Percentiles rank a stretch among this genome's conserved stretches.
These are phyloP conservation scores for Magnaporthiopsis rhizophila DNA, from an alignment of 2,329 filamentous ascomycete genomes.

Conservation along the genomic window DNA sequence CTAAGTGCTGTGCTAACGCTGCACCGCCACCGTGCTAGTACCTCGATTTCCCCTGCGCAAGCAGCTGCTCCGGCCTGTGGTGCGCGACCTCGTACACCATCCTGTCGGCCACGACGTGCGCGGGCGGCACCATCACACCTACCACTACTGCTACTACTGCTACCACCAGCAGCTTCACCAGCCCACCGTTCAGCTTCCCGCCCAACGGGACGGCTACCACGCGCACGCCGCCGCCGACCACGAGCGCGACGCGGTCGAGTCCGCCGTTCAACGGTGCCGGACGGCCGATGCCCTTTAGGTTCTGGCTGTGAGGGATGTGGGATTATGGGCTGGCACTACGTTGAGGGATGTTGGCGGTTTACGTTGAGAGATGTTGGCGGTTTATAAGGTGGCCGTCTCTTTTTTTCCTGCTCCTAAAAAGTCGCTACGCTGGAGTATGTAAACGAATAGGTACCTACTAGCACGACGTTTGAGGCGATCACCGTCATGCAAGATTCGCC, in stretches of 20 bases:
- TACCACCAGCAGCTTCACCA: background rate
- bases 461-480: too few species aligned
- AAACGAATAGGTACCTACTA: background rate
- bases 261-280: background rate
- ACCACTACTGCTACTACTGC: background rate
- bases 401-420: too few species aligned
- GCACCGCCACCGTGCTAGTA: conserved; percentile 9
- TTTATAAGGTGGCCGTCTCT: too few species aligned
- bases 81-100: conserved; percentile 18
- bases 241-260: background rate
- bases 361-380: too few species aligned
- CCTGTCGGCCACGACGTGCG: conserved; percentile 6
- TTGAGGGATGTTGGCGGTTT: too few species aligned
- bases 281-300: conserved; percentile 21
- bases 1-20: background rate
- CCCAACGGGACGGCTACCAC: background rate
- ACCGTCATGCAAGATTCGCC: too few species aligned
- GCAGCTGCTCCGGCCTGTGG: conserved; percentile 21
- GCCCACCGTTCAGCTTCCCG: background rate
- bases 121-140: background rate
- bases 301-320: conserved; percentile 11
- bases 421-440: background rate
- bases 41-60: conserved; percentile 20
- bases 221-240: background rate
- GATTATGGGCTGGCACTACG: too few species aligned